Evolutionary conservation across 148 eudicot genomes (phyloP).

Genomic region (Nepenthes mirabilis): DNA sequence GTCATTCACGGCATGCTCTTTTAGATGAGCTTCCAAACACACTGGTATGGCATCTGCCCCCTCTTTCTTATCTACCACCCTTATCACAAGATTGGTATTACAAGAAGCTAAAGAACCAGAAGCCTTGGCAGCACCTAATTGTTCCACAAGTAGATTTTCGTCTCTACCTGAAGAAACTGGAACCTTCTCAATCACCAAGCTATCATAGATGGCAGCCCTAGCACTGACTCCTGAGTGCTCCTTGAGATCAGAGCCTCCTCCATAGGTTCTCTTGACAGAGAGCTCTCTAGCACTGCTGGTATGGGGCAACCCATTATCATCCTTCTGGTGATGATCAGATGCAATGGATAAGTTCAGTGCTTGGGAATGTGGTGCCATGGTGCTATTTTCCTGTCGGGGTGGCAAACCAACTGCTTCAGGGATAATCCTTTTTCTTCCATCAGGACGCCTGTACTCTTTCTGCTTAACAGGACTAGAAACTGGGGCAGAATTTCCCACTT

Average conservation of each 20-base stretch:
- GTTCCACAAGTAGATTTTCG: slow-evolving; percentile 41
- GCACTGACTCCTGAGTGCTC: slow-evolving; percentile 64
- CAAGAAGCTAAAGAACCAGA: slow-evolving; percentile 30
- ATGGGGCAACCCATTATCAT: slow-evolving; percentile 18
- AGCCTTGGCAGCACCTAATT: slow-evolving; percentile 28
- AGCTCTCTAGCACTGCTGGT: slow-evolving; percentile 24
- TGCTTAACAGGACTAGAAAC: slow-evolving; percentile 85
- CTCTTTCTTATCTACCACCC: slow-evolving; percentile 69
- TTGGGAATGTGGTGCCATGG: slow-evolving; percentile 27
- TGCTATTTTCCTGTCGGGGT: slow-evolving; percentile 43
- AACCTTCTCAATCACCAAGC: slow-evolving; percentile 84
- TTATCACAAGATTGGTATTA: slow-evolving; percentile 33
- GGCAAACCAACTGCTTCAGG: slow-evolving; percentile 89
- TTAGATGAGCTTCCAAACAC: slow-evolving; percentile 81
- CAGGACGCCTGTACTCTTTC: slow-evolving; percentile 91
- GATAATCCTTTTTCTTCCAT: slow-evolving; percentile 92
- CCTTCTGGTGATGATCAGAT: slow-evolving; percentile 28
- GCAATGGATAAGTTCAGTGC: slow-evolving; percentile 26
- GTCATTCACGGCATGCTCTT: slow-evolving; percentile 74
- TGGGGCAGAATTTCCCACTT: slow-evolving; percentile 29
- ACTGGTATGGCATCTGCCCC: slow-evolving; percentile 54
- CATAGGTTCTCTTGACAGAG: slow-evolving; percentile 31
- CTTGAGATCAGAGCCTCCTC: slow-evolving; percentile 34
- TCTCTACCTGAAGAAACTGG: slow-evolving; percentile 35
- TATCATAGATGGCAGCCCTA: slow-evolving; percentile 66